Base-by-base conservation (phyloP, 768 basidiomycete genomes). In the Amanita phalloides region DNA sequence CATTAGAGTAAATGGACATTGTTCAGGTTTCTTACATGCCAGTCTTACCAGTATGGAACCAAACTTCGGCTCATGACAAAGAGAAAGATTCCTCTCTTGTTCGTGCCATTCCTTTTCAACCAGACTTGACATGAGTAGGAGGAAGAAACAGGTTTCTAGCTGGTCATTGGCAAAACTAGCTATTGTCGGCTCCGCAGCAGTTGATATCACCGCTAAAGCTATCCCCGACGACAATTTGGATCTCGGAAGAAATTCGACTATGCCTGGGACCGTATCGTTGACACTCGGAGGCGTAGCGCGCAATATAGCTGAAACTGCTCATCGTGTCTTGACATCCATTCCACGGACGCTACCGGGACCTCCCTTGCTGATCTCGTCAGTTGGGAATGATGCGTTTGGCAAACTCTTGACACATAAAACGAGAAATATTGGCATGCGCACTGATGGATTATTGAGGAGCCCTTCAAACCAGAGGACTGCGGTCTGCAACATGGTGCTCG, bases 271-370 rank as follows among this genome's bases (percentile, higher is more conserved):
- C 10, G 79, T 98, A 23, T 68, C 72, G 13, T 54, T 94, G 36
- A 76, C 85, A 0, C 69, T 89, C 4, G 95, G 95, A 1, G 95
- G 95, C 26, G 95, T 99, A 11, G 93, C 79, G 0, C 82, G 94
- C n/a, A 99, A 99, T 63, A 80, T 99, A 39, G 88, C 94, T 2
- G 93, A 97, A 64, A 90, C 92, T 1, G 77, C 91, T 5, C 82
- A 89, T 62, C 79, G 88, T 26, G 64, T 85, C 4, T 62, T 82
- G 54, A 60, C 68, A 17, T 60, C 68, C 26, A 66, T 73, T 5
- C 73, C 78, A 1, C 30, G 30, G 23, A 9, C 8, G 8, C 10
- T 37, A 13, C 9, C 9, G 4, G 33, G 11, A 36, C 35, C 21
- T n/a, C 51, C 51, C 9, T 56, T 90, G 10, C 72, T 99, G 37